These are phyloP conservation scores for Cercospora beticola DNA, from an alignment of 2,329 filamentous ascomycete species.

Conservation along the genomic window DNA sequence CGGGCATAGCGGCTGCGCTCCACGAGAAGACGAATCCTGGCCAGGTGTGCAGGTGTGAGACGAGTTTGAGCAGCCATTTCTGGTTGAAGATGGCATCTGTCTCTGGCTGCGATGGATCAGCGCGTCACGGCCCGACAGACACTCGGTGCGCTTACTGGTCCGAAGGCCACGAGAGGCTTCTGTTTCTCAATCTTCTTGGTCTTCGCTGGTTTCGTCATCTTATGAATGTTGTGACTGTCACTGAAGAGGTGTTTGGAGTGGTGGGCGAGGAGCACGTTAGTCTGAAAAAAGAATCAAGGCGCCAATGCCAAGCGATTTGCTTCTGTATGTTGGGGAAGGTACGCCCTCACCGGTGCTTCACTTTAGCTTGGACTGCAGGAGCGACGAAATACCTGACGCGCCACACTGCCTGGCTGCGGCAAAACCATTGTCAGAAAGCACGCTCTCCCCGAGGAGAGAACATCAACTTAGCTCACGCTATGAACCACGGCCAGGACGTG, in stretches of 20 bases:
- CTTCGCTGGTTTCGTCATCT: not conserved
- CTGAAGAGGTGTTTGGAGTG: too few species aligned
- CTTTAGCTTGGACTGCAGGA: not conserved
- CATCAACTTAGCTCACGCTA: too few species aligned
- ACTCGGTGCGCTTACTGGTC: not conserved
- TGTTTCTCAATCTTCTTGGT: not conserved
- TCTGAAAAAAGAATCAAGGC: not conserved
- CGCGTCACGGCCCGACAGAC: not conserved
- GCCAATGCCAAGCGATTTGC: not conserved
- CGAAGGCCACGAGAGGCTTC: not conserved
- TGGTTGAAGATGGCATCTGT: not conserved
- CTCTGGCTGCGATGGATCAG: not conserved
- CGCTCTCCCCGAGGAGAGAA: not conserved
- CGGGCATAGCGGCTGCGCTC: not conserved
- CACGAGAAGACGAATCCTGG: not conserved
- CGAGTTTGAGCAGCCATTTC: not conserved
- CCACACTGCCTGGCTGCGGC: not conserved
- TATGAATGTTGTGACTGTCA: too few species aligned
- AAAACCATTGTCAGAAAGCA: not conserved
- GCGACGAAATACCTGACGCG: not conserved
- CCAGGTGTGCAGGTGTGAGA: not conserved
- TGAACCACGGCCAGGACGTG: not conserved
- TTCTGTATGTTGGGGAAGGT: not conserved
- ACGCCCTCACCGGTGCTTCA: not conserved
- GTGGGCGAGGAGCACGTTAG: too few species aligned